Evolutionary conservation across 306 rosid species (phyloP), one percentile per base, ranked within the genome.

Genomic region (Rubus parviflorus): DNA sequence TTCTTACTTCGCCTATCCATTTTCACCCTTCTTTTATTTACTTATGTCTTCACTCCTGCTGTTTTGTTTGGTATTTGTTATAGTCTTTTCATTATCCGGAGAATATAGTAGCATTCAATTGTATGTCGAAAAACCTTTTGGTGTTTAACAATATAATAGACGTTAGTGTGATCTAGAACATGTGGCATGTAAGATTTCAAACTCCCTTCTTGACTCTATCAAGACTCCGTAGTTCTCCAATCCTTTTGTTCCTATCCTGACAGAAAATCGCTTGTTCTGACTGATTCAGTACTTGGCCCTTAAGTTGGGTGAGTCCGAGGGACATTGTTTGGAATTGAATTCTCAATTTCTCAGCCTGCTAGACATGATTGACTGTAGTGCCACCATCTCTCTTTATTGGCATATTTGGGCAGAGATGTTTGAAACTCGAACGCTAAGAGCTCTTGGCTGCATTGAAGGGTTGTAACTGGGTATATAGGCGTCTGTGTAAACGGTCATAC

Each of bases 261-360:
- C 20, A 53, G 75, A 58, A 84, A 54, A 46, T 75, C 45, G 9
- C 60, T 14, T 45, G n/a, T 68, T 7, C 35, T 42, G 64, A 54
- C 58, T 25, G 79, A 64, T 71, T 83, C 72, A 70, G 73, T 43
- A 30, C 71, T 75, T 73, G 83, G 72, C 52, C 77, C 80, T 1
- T 70, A 77, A 16, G 58, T 49, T 45, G 73, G 71, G 58, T 68
- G 82, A 67, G 4, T 7, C 70, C 70, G 77, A 16, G 78, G 80
- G 72, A 74, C 47, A 25, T 19, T 3, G 40, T 75, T 54, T 46
- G 70, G 41, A 53, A 79, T 75, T 23, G 77, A 61, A 54, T 47
- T 46, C 46, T 76, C 75, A 37, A 61, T 46, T 47, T 46, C 46
- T 76, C 75, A 37, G 69, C 69, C 46, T 37, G 69, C 23, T 63